Base-by-base conservation (phyloP, 2,329 filamentous ascomycete genomes). In the Fusarium ambrosium region DNA sequence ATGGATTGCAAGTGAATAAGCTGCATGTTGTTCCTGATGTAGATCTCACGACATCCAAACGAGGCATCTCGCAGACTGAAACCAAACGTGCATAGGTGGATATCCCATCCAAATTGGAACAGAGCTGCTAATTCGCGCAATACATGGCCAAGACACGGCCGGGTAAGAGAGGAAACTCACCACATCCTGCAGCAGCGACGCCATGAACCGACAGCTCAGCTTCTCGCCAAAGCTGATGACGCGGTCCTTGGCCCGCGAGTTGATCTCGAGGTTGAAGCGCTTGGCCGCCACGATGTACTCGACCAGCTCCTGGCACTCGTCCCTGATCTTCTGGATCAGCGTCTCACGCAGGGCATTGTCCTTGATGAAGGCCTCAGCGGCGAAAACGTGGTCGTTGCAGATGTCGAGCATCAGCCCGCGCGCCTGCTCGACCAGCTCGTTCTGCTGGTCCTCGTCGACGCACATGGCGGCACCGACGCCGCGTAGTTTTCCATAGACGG, bases 141-240 rank as follows among this genome's bases (percentile, higher is more conserved):
- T 34, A 43, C n/a, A 24, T 37, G 29, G 45, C 3, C 45, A 20
- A 29, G 29, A 55, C 32, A 41, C 11, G 18, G 36, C 53, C 53
- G 53, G 32, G 53, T 6, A 58, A 37, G 20, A 11, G 16, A 37
- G n/a, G 18, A 36, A n/a, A 72, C 78, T 79, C 80, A 91, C 90
- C 79, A 90, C 88, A 79, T 98, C 95, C 80, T 93, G 91, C 74
- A 99, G 85, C 70, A 98, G 84, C 7, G 93, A 92, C 24, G 96
- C 90, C 93, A 99, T 95, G 82, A 97, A 97, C 36, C 92, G 90
- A 83, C 96, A 98, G 84, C 95, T 97, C 76, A 99, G 87, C 86
- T 98, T 98, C 88, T 99, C 97, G 65, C 97, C 97, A 77, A 97
- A 95, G 82, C 95, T 97, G 71, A 98, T 92, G 72, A 99, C 94